Percentiles rank a stretch among this genome's conserved stretches.
phyloP scores from a whole-genome alignment of 768 basidiomycete genomes.

The Suillus spraguei region DNA sequence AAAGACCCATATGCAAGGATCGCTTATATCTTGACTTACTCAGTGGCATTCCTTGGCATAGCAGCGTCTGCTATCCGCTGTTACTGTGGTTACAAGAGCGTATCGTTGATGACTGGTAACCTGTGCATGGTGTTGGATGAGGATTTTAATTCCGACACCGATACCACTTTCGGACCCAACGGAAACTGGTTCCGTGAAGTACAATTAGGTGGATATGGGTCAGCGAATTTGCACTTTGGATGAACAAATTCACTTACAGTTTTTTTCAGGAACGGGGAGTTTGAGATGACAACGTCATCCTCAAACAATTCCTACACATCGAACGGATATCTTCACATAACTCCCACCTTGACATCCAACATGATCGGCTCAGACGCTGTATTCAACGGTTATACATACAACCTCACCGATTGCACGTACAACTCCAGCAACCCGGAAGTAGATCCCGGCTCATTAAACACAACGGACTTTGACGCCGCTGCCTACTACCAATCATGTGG shows the following conservation, averaged over 20 bases:
- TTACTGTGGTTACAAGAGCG: constrained; percentile 57
- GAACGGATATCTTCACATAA: constrained; percentile 76
- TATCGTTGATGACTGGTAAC: constrained; percentile 49
- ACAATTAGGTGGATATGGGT: constrained; percentile 84
- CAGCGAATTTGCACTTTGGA: constrained; percentile 23
- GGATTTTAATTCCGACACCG: constrained; percentile 60
- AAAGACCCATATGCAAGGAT: constrained; percentile 52
- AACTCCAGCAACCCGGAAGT: constrained; percentile 46
- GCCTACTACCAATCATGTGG: constrained; percentile 67
- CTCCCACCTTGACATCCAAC: constrained; percentile 83
- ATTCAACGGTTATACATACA: constrained; percentile 71
- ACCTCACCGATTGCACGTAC: constrained; percentile 83
- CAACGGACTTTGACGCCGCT: constrained; percentile 41
- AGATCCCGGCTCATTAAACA: constrained; percentile 29
- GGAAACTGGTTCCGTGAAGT: constrained; percentile 74
- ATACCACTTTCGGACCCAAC: constrained; percentile 53
- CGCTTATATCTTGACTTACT: constrained; percentile 60
- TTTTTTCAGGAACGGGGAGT: constrained; percentile 64
- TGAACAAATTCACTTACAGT: constrained; percentile 6
- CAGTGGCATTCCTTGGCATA: constrained; percentile 55
- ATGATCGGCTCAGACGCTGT: constrained; percentile 55
- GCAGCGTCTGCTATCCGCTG: constrained; percentile 53
- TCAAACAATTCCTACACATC: constrained; percentile 74
- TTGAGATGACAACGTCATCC: constrained; percentile 81
- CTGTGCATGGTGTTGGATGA: constrained; percentile 76